Evolutionary conservation across 805 yeast genomes (phyloP).

Genomic region (Zygoascus ofunaensis): DNA sequence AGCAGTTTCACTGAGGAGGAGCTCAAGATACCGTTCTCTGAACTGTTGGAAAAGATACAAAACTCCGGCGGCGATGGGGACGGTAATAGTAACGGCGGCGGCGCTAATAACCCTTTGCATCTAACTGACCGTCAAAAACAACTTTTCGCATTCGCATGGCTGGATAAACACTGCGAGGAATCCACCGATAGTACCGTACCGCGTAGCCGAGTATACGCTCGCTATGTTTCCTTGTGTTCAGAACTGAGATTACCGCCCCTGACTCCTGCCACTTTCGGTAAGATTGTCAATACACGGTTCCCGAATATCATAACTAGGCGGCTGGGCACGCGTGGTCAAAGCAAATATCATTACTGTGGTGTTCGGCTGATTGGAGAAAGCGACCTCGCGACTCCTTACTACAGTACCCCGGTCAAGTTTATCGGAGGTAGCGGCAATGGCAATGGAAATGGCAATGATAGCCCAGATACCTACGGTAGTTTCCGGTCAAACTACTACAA

Average conservation of each 20-base stretch:
- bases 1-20: neutral
- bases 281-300: conserved; percentile 52
- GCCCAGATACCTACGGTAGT: conserved; percentile 12
- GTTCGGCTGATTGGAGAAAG: conserved; percentile 38
- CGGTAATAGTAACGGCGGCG: too few relatives aligned
- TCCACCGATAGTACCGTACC: conserved; percentile 48
- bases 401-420: conserved; percentile 20
- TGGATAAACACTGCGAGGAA: conserved; percentile 52
- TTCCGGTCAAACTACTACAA: neutral
- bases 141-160: conserved; percentile 74
- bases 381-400: conserved; percentile 11
- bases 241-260: conserved; percentile 47
- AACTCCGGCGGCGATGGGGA: neutral
- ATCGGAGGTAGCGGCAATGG: conserved; percentile 19
- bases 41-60: neutral
- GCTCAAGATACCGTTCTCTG: neutral
- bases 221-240: conserved; percentile 50
- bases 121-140: conserved; percentile 32
- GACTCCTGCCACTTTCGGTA: conserved; percentile 73
- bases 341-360: conserved; percentile 83
- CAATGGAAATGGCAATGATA: conserved; percentile 8
- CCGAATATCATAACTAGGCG: conserved; percentile 68
- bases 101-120: too few relatives aligned
- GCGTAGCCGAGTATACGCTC: conserved; percentile 58
- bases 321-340: conserved; percentile 71